These are phyloP conservation scores for Rhizopogon vesiculosus DNA, from an alignment of 768 basidiomycete species.

Conservation along the genomic window DNA sequence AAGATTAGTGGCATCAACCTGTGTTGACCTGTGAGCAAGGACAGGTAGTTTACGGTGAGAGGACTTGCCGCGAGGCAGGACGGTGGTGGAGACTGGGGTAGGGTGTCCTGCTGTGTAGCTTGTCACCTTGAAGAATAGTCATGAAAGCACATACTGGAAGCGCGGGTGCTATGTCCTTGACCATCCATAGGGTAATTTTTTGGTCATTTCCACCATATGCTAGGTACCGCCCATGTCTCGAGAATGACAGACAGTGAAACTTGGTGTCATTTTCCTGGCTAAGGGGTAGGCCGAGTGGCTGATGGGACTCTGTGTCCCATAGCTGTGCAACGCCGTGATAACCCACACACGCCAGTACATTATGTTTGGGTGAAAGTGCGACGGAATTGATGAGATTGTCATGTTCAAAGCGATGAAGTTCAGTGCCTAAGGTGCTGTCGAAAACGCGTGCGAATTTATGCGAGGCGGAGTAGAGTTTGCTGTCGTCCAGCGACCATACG, in stretches of 20 bases:
- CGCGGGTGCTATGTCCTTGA: background rate
- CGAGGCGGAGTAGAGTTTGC: too few relatives aligned
- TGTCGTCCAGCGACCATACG: too few relatives aligned
- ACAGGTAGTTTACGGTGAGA: background rate
- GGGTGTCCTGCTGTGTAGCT: background rate
- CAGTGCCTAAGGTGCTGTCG: background rate
- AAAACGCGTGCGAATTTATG: background rate
- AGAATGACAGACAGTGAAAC: background rate
- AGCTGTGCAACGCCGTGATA: background rate
- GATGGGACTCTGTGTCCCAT: background rate
- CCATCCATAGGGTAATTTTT: background rate
- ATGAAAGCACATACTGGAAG: background rate
- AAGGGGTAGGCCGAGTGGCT: background rate
- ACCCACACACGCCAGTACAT: background rate
- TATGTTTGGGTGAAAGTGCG: background rate
- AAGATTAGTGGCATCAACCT: too few relatives aligned
- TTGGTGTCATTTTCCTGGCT: background rate
- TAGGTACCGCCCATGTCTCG: background rate
- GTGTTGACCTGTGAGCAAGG: background rate
- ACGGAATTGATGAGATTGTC: background rate
- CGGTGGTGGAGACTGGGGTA: background rate
- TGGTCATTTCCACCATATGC: background rate
- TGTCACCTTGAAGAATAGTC: background rate
- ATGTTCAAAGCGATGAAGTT: background rate
- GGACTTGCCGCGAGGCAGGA: background rate